A percentile compares a stretch with the other conserved stretches of the same genome.
phyloP scores from a whole-genome alignment of 345 rosid genomes.

The Citrus cavaleriei region DNA sequence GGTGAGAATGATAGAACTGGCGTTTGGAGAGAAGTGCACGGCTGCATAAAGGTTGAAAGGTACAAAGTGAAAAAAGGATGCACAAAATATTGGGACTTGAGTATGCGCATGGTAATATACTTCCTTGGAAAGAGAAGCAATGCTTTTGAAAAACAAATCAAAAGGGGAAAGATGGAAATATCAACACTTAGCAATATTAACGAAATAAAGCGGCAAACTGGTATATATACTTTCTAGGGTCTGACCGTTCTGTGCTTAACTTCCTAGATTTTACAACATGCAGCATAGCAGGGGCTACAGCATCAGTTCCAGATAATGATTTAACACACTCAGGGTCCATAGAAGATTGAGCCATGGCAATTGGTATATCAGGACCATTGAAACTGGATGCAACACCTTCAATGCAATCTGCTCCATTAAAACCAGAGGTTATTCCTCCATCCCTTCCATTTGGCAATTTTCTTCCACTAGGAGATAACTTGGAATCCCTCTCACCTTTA shows the following conservation, averaged over 20 bases:
- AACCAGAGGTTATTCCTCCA: constrained; percentile 39
- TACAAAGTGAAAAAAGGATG: not conserved
- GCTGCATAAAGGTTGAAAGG: constrained; percentile 37
- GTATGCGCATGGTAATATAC: not conserved
- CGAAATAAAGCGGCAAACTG: not conserved
- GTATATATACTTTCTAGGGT: constrained; percentile 59
- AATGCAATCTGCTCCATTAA: constrained; percentile 46
- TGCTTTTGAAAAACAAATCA: not conserved
- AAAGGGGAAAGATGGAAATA: constrained; percentile 13
- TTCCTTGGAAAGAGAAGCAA: not conserved
- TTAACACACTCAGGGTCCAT: constrained; percentile 52
- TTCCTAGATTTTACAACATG: constrained; percentile 56
- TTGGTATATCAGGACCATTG: constrained; percentile 48
- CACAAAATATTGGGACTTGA: not conserved
- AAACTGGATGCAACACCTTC: constrained; percentile 46
- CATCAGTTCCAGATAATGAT: constrained; percentile 45
- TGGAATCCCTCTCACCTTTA: constrained; percentile 39
- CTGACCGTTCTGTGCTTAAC: constrained; percentile 65
- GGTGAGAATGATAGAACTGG: constrained; percentile 94
- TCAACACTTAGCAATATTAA: constrained; percentile 19
- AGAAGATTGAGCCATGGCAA: constrained; percentile 54
- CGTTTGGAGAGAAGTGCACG: constrained; percentile 67
- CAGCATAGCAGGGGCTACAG: constrained; percentile 41
- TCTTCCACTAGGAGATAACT: constrained; percentile 32
- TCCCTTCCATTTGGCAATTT: constrained; percentile 45